phyloP scores from a whole-genome alignment of 1,284 basidiomycete genomes.

The Meira nashicola region DNA sequence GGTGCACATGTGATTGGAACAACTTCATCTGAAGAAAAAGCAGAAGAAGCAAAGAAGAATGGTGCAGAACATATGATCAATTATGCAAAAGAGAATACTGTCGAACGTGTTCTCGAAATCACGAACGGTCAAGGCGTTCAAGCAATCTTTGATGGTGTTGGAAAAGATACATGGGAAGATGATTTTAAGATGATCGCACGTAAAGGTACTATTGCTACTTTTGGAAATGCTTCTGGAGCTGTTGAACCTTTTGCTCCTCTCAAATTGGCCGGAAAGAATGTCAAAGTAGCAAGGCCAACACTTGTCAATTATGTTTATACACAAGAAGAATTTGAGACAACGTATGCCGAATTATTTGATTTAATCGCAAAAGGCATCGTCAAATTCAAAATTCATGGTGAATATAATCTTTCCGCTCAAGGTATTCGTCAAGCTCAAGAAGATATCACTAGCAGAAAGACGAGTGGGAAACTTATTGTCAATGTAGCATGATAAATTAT shows the following conservation, averaged over 20 bases:
- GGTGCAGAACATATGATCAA: conserved; percentile 84
- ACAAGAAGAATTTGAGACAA: conserved; percentile 66
- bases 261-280: conserved; percentile 74
- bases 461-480: conserved; percentile 42
- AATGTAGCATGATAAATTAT: conserved; percentile 19
- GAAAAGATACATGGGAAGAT: conserved; percentile 59
- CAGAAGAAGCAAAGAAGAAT: conserved; percentile 69
- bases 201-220: conserved; percentile 64
- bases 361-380: conserved; percentile 64
- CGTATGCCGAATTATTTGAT: conserved; percentile 66
- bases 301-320: conserved; percentile 59
- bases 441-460: conserved; percentile 61
- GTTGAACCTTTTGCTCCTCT: conserved; percentile 64
- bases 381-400: conserved; percentile 64
- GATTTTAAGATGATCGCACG: conserved; percentile 68
- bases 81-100: conserved; percentile 58
- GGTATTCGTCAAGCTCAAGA: conserved; percentile 72
- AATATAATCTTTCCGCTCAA: conserved; percentile 75
- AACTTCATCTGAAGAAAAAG: conserved; percentile 80
- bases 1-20: conserved; percentile 91
- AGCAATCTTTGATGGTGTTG: conserved; percentile 87
- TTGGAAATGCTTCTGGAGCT: conserved; percentile 85
- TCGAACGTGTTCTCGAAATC: conserved; percentile 57
- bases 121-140: conserved; percentile 74
- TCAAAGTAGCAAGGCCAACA: conserved; percentile 59